Conservation (phyloP, 2,329 filamentous ascomycete genomes). For the Trichoderma koningiopsis region DNA sequence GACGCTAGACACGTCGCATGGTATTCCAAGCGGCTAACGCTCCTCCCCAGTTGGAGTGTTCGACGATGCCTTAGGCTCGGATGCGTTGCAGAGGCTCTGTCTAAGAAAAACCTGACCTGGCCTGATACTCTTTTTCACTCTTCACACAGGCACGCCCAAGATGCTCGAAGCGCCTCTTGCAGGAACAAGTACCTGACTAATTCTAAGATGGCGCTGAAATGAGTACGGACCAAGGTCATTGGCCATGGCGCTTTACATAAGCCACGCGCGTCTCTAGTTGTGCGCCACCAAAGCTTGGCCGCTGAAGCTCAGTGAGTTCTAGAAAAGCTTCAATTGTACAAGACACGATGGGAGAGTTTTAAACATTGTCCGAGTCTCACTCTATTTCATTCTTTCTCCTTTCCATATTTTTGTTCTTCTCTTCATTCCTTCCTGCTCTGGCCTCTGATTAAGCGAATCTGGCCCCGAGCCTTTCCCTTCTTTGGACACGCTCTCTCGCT, state of each 20-base stretch:
- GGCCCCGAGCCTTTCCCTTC: not conserved
- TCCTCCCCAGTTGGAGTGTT: not conserved
- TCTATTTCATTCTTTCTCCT: not conserved
- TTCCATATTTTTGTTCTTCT: not conserved
- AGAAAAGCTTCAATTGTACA: not conserved
- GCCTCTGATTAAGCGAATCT: not conserved
- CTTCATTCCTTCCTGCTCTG: not conserved
- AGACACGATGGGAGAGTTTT: not conserved
- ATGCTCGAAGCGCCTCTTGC: not conserved
- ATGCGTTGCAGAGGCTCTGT: not conserved
- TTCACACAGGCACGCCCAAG: not conserved
- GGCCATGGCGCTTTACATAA: not conserved
- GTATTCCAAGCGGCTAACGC: not conserved
- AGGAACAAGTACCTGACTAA: not conserved
- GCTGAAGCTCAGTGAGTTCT: not conserved
- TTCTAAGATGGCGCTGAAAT: not conserved
- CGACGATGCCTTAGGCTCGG: slow-evolving; percentile 8
- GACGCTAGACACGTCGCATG: not conserved
- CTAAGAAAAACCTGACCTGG: not conserved
- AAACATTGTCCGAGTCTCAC: not conserved
- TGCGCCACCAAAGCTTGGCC: not conserved
- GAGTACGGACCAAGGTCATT: not conserved
- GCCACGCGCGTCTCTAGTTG: not conserved
- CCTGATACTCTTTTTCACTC: not conserved
- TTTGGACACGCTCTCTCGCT: not conserved